These are phyloP conservation scores for Thinopyrum obtusiflorum DNA, from an alignment of 202 grass and related monocot species.

Conservation along the genomic window DNA sequence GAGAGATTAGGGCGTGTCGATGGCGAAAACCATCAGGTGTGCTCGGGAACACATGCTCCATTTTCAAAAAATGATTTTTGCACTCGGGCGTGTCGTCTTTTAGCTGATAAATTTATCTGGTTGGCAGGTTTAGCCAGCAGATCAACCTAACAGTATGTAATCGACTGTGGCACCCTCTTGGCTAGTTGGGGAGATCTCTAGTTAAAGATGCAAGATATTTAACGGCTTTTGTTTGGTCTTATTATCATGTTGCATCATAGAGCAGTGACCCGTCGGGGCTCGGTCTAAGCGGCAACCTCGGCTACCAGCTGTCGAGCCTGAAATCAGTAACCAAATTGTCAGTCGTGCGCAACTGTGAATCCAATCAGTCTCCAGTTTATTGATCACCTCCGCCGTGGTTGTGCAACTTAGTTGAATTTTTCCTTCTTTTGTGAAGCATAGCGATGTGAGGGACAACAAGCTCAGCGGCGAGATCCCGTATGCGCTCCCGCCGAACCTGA, in stretches of 20 bases:
- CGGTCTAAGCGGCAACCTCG: constrained; percentile 62
- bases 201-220: neutral
- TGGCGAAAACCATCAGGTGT: too few relatives aligned
- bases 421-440: constrained; percentile 73
- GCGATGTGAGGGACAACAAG: constrained; percentile 93
- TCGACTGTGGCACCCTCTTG: too few relatives aligned
- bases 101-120: too few relatives aligned
- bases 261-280: constrained; percentile 77
- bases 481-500: constrained; percentile 81
- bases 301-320: constrained; percentile 78
- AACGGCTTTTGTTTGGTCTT: neutral
- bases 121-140: too few relatives aligned
- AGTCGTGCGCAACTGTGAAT: constrained; percentile 45
- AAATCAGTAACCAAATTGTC: constrained; percentile 96
- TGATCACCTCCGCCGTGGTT: constrained; percentile 20
- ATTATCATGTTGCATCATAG: too few relatives aligned
- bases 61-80: too few relatives aligned
- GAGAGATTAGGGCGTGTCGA: too few relatives aligned
- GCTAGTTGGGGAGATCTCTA: too few relatives aligned
- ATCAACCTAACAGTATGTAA: too few relatives aligned
- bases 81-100: too few relatives aligned
- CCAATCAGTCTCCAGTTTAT: neutral
- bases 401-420: constrained; percentile 67
- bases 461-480: constrained; percentile 81
- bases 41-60: too few relatives aligned